Base-by-base conservation (phyloP, 208 protist genomes). In the Acanthamoeba healyi region DNA sequence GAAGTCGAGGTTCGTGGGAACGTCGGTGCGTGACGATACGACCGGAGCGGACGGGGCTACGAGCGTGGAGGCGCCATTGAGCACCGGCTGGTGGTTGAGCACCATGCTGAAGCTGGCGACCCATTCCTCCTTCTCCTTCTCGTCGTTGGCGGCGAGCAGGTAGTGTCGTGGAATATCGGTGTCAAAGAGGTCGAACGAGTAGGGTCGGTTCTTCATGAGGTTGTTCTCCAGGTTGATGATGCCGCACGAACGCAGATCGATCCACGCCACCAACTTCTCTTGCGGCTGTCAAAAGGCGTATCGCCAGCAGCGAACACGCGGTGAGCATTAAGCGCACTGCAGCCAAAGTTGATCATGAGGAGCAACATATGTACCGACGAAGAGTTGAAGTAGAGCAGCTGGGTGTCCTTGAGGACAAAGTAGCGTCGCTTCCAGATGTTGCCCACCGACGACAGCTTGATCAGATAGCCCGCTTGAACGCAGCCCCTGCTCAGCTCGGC, bases 391-490 rank as follows among this genome's bases (percentile, higher is more conserved):
- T 72, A 91, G 15, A 74, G 84, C n/a, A 91, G 34, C 17, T 91
- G 84, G 19, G 17, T 74, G n/a, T 91, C 84, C 61, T 91, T 91
- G n/a, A 91, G 84, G 24, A 91, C 61, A 44, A 91, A 91, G 40
- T 91, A 91, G 51, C 61, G 51, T 22, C 84, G 46, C 61, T 65
- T 72, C 84, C 84, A 91, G 22, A 91, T 74, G 38, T 91, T 91
- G 56, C 77, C 77, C 22, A 86, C 77, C 24, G 77, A 86, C 29
- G 77, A n/a, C 24, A 86, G 46, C 44, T 86, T 86, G 29, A 86
- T 44, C 5, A 86, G 77, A 29, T 86, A 86, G 77, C 77, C 77
- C 24, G 77, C 77, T 58, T 86, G 77, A 6, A 86, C 24, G 46
- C 42, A 51, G 26, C 44, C 77, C 46, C 58, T 49, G 77, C 40